These are phyloP conservation scores for Peniophora sp. DNA, from an alignment of 1,284 basidiomycete species.

Conservation along the genomic window DNA sequence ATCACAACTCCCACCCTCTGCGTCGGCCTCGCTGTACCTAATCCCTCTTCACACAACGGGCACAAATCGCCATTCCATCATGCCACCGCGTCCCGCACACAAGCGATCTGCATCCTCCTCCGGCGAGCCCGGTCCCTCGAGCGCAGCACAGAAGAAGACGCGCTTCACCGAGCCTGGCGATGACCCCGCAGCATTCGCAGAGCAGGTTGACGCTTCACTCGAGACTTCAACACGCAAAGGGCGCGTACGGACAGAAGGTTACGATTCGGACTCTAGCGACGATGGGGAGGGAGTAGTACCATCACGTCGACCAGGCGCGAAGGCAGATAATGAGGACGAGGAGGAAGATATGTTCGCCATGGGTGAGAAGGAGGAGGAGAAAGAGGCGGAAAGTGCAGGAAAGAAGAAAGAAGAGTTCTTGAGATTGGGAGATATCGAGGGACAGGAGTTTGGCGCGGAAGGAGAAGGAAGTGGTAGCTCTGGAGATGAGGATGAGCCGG, in stretches of 20 bases:
- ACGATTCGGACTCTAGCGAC: slow-evolving; percentile 90
- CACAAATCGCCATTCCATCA: slow-evolving; percentile 16
- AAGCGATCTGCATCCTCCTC: slow-evolving; percentile 48
- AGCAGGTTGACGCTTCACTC: slow-evolving; percentile 66
- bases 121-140: slow-evolving; percentile 26
- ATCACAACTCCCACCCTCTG: no score
- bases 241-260: slow-evolving; percentile 78
- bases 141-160: slow-evolving; percentile 57
- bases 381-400: slow-evolving; percentile 27
- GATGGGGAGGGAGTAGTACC: slow-evolving; percentile 86
- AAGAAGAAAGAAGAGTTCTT: slow-evolving; percentile 74
- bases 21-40: no score
- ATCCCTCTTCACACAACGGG: not conserved
- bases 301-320: slow-evolving; percentile 54
- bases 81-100: slow-evolving; percentile 41
- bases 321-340: slow-evolving; percentile 41
- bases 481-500: slow-evolving; percentile 49
- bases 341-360: slow-evolving; percentile 90
- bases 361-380: slow-evolving; percentile 47
- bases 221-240: slow-evolving; percentile 57
- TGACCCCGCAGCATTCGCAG: slow-evolving; percentile 65
- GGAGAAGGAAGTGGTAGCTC: slow-evolving; percentile 24
- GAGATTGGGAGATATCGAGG: slow-evolving; percentile 89
- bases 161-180: slow-evolving; percentile 74
- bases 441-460: slow-evolving; percentile 79